phyloP scores from a whole-genome alignment of 371 early-diverging fungal species.

The Mucor velutinosus region DNA sequence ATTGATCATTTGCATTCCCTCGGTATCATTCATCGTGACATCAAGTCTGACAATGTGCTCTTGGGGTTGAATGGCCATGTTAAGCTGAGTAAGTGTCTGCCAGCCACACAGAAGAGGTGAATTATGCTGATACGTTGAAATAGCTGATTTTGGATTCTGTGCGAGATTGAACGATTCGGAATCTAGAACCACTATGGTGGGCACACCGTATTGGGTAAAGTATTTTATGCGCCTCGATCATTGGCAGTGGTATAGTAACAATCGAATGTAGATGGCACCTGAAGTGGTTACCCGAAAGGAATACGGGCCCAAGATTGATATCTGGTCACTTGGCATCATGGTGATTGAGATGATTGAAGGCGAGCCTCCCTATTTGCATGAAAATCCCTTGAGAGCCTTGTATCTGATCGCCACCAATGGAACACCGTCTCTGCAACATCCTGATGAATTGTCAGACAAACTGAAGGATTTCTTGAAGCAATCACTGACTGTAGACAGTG shows the following conservation, averaged over 20 bases:
- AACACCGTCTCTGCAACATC: slow-evolving; percentile 80
- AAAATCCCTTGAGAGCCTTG: slow-evolving; percentile 79
- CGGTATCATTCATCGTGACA: slow-evolving; percentile 92
- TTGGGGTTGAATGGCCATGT: slow-evolving; percentile 78
- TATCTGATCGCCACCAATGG: slow-evolving; percentile 91
- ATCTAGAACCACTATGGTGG: slow-evolving; percentile 81
- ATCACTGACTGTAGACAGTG: slow-evolving; percentile 72
- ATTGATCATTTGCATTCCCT: slow-evolving; percentile 77
- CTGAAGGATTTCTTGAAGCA: slow-evolving; percentile 73
- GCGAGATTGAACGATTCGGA: slow-evolving; percentile 75
- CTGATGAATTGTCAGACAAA: slow-evolving; percentile 64
- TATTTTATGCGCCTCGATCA: background rate
- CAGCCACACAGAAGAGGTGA: too few species aligned
- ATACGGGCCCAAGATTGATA: slow-evolving; percentile 87
- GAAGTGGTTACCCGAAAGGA: slow-evolving; percentile 83
- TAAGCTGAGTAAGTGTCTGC: slow-evolving; percentile 67
- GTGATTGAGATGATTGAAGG: slow-evolving; percentile 83
- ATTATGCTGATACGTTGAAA: background rate
- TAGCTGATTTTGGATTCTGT: slow-evolving; percentile 91
- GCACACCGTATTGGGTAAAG: slow-evolving; percentile 79
- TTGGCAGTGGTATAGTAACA: background rate
- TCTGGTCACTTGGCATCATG: slow-evolving; percentile 95
- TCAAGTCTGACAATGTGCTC: slow-evolving; percentile 95
- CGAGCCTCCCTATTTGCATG: slow-evolving; percentile 88
- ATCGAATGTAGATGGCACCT: slow-evolving; percentile 68